Conservation (phyloP, 2,329 filamentous ascomycete species). For the Trichocomaceae sp. region DNA sequence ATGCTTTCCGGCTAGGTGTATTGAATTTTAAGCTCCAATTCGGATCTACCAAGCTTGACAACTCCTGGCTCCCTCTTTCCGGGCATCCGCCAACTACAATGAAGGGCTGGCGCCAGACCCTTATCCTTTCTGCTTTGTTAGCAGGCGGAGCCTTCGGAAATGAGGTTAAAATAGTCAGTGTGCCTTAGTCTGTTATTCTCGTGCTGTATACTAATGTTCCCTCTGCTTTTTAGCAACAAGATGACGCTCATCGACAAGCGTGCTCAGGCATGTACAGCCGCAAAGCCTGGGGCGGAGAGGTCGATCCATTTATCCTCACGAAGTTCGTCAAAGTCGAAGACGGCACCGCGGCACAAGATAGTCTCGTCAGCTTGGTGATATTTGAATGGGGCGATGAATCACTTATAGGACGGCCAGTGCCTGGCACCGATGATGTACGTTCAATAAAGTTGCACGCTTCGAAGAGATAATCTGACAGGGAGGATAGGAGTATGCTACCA, state of each 20-base stretch:
- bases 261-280: constrained; percentile 93
- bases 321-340: constrained; percentile 63
- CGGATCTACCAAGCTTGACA: not conserved
- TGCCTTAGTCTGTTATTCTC: not conserved
- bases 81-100: constrained; percentile 23
- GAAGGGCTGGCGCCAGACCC: constrained; percentile 35
- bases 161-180: constrained; percentile 41
- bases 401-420: constrained; percentile 64
- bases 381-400: constrained; percentile 89
- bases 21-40: not conserved
- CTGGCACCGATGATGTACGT: constrained; percentile 47
- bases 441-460: not conserved
- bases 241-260: constrained; percentile 69
- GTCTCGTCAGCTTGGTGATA: constrained; percentile 74
- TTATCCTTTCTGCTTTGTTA: constrained; percentile 33
- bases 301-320: constrained; percentile 82
- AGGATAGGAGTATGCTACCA: constrained; percentile 52
- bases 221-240: constrained; percentile 56
- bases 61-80: constrained; percentile 5
- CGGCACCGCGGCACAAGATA: constrained; percentile 58
- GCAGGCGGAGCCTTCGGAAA: constrained; percentile 36
- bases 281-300: constrained; percentile 76
- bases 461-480: constrained; percentile 25
- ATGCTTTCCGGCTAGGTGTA: not conserved
- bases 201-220: not conserved